Conservation (phyloP, 2,329 filamentous ascomycete species). For the Calcarisporium arbuscula region DNA sequence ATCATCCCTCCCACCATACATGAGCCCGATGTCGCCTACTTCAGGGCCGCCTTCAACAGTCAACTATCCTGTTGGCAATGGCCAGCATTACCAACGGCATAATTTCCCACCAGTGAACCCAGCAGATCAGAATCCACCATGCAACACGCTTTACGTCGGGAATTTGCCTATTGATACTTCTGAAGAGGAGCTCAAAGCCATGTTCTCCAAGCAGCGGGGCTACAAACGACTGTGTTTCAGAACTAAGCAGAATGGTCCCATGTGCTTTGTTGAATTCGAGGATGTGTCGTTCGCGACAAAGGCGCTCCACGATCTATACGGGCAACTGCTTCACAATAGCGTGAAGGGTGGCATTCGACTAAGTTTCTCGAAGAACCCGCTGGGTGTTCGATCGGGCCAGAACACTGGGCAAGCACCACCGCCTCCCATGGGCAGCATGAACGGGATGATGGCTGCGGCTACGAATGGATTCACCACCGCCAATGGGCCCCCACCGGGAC, state of each 20-base stretch:
- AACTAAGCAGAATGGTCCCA: slow-evolving; percentile 90
- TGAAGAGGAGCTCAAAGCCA: slow-evolving; percentile 88
- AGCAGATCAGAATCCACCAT: slow-evolving; percentile 92
- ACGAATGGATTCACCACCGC: slow-evolving; percentile 58
- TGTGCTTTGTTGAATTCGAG: slow-evolving; percentile 99
- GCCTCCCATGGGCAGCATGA: slow-evolving; percentile 48
- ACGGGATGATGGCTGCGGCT: slow-evolving; percentile 44
- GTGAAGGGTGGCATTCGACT: slow-evolving; percentile 90
- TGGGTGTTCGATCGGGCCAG: slow-evolving; percentile 81
- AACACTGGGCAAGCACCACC: slow-evolving; percentile 35
- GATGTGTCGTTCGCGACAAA: slow-evolving; percentile 89
- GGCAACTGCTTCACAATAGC: slow-evolving; percentile 80
- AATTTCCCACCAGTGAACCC: slow-evolving; percentile 85
- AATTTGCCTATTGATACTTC: slow-evolving; percentile 89
- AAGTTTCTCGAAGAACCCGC: slow-evolving; percentile 95
- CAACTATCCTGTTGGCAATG: slow-evolving; percentile 23
- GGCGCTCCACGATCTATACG: slow-evolving; percentile 83
- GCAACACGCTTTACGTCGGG: slow-evolving; percentile 97
- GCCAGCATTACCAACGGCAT: slow-evolving; percentile 31
- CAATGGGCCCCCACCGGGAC: slow-evolving; percentile 74
- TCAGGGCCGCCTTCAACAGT: too few relatives aligned
- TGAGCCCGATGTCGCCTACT: slow-evolving; percentile 51
- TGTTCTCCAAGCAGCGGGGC: slow-evolving; percentile 88
- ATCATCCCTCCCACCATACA: slow-evolving; percentile 45
- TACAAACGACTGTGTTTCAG: slow-evolving; percentile 95